Percentiles rank a stretch among this genome's conserved stretches.
phyloP scores from a whole-genome alignment of 805 yeast genomes.

The Kregervanrija fluxuum region DNA sequence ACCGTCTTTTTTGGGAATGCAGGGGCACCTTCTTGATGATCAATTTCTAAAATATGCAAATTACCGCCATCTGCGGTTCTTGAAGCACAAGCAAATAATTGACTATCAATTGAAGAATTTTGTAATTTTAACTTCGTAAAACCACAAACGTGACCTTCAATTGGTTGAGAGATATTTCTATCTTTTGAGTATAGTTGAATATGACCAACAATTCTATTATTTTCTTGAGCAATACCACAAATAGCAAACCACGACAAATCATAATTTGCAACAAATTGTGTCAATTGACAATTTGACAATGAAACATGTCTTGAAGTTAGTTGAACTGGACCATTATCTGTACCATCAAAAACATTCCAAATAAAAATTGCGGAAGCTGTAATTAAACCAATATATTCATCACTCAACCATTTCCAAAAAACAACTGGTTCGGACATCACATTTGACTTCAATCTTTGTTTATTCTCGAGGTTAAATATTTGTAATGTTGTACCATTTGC shows the following conservation, averaged over 20 bases:
- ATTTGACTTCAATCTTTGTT: slow-evolving; percentile 83
- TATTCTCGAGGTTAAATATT: slow-evolving; percentile 81
- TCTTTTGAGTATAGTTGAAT: slow-evolving; percentile 85
- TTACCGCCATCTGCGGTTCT: slow-evolving; percentile 78
- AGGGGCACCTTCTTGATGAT: slow-evolving; percentile 83
- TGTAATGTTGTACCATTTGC: slow-evolving; percentile 96
- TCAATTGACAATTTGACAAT: slow-evolving; percentile 76
- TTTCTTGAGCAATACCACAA: slow-evolving; percentile 91
- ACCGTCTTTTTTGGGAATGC: slow-evolving; percentile 80
- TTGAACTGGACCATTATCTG: slow-evolving; percentile 72
- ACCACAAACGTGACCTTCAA: slow-evolving; percentile 95
- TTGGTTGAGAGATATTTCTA: slow-evolving; percentile 90
- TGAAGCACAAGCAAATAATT: slow-evolving; percentile 89
- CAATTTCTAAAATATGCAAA: slow-evolving; percentile 92
- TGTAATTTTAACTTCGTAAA: slow-evolving; percentile 73
- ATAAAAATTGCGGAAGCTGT: slow-evolving; percentile 68
- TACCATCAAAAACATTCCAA: slow-evolving; percentile 81
- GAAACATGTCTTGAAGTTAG: slow-evolving; percentile 80
- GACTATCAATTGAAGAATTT: slow-evolving; percentile 70
- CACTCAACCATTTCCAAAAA: slow-evolving; percentile 91
- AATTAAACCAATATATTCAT: slow-evolving; percentile 70
- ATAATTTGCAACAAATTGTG: slow-evolving; percentile 78
- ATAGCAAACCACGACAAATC: slow-evolving; percentile 89
- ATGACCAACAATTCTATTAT: slow-evolving; percentile 92
- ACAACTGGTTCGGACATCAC: slow-evolving; percentile 83